Evolutionary conservation across 441 rosid species (phyloP).

Genomic region (Corymbia calophylla): DNA sequence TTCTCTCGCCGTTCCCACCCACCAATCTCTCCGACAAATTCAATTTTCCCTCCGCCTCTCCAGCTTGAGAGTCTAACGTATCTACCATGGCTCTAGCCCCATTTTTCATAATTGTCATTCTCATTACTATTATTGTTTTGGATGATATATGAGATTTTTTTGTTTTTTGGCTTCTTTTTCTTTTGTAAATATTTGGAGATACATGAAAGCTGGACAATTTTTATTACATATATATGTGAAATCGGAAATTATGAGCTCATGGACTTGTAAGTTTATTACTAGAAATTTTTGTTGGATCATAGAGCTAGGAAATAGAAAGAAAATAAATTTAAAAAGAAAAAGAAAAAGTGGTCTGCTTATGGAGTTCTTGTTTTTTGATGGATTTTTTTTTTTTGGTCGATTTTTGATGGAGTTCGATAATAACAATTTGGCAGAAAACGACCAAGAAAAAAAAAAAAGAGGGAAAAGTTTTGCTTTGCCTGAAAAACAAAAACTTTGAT

Average conservation of each 20-base stretch:
- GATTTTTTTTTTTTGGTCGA: no score
- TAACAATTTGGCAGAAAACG: not conserved
- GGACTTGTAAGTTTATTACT: not conserved
- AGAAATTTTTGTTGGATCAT: not conserved
- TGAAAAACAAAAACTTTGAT: not conserved
- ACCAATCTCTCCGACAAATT: conserved; percentile 39
- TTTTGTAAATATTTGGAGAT: not conserved
- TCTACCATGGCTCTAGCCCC: not conserved
- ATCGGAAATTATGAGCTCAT: not conserved
- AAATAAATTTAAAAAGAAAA: not conserved
- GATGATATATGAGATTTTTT: not conserved
- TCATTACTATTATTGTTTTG: not conserved
- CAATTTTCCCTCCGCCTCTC: conserved; percentile 28
- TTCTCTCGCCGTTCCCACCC: conserved; percentile 46
- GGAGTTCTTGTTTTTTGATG: not conserved
- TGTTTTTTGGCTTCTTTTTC: not conserved
- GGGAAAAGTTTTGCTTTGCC: not conserved
- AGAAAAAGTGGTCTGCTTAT: not conserved
- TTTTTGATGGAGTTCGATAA: not conserved
- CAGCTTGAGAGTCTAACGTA: conserved; percentile 6
- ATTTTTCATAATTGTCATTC: not conserved
- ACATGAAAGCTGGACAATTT: not conserved
- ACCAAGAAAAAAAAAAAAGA: accelerated
- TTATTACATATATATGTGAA: not conserved
- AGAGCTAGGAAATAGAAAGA: not conserved